Evolutionary conservation across 495 filamentous ascomycete species (phyloP).

Genomic region (Aspergillus diversus): DNA sequence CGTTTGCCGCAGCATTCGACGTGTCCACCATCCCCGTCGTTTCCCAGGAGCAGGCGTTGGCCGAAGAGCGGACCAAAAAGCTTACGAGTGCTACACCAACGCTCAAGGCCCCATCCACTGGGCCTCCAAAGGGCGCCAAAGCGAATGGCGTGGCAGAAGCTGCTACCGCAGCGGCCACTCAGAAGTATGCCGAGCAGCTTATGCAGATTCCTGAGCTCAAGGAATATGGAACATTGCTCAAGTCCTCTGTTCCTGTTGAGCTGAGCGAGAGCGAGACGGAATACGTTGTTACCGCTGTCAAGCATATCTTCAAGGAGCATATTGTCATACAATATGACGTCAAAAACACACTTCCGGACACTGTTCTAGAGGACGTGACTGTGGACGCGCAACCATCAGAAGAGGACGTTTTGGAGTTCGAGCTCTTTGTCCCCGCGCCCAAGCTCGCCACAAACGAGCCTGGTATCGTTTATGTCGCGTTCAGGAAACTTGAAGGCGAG

Average conservation of each 20-base stretch:
- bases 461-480: constrained; percentile 92
- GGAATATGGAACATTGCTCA: constrained; percentile 84
- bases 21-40: constrained; percentile 90
- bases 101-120: constrained; percentile 87
- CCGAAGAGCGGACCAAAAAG: constrained; percentile 97
- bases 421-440: constrained; percentile 89
- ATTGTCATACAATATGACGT: constrained; percentile 96
- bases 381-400: constrained; percentile 84
- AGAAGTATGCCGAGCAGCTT: constrained; percentile 88
- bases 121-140: constrained; percentile 70
- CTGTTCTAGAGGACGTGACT: constrained; percentile 86
- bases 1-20: constrained; percentile 86
- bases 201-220: constrained; percentile 86
- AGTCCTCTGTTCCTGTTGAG: constrained; percentile 83
- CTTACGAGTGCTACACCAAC: constrained; percentile 89
- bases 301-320: constrained; percentile 97
- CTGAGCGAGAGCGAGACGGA: constrained; percentile 97
- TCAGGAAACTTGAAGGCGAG: constrained; percentile 79
- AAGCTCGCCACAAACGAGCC: constrained; percentile 80
- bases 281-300: constrained; percentile 91
- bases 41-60: constrained; percentile 91
- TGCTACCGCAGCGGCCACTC: constrained; percentile 73
- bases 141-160: constrained; percentile 72
- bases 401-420: constrained; percentile 77
- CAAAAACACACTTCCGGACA: constrained; percentile 94